phyloP scores from a whole-genome alignment of 2,329 filamentous ascomycete species.

The Tolypocladium capitatum region DNA sequence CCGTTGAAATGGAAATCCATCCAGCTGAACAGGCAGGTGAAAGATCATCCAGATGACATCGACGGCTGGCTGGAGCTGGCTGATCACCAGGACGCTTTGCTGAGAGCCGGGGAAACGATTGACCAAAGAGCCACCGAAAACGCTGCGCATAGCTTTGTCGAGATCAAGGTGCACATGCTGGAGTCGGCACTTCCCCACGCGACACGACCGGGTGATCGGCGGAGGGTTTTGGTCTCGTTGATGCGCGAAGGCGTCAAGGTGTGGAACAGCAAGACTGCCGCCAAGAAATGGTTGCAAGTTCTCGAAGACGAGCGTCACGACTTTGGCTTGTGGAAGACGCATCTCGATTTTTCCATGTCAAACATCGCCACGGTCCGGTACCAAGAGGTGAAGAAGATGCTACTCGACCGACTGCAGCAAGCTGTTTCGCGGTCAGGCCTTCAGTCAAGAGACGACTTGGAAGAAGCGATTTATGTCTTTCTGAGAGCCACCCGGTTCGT shows the following conservation, averaged over 20 bases:
- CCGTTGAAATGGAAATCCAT: constrained; percentile 42
- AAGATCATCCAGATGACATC: constrained; percentile 52
- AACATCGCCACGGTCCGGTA: constrained; percentile 54
- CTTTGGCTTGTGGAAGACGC: constrained; percentile 58
- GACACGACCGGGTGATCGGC: constrained; percentile 29
- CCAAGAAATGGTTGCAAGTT: constrained; percentile 51
- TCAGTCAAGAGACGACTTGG: constrained; percentile 4
- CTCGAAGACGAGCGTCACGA: constrained; percentile 12
- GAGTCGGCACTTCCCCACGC: constrained; percentile 59
- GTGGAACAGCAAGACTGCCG: constrained; percentile 53
- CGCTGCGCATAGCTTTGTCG: constrained; percentile 56
- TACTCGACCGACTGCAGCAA: constrained; percentile 34
- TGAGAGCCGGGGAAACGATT: constrained; percentile 34
- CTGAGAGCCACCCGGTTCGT: constrained; percentile 63
- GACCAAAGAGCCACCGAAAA: constrained; percentile 37
- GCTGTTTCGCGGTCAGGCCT: constrained; percentile 3
- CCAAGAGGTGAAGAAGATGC: constrained; percentile 48
- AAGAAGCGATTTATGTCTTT: constrained; percentile 50
- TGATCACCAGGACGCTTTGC: constrained; percentile 58
- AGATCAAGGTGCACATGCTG: constrained; percentile 69
- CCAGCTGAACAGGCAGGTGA: constrained; percentile 49
- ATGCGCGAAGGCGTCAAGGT: constrained; percentile 62
- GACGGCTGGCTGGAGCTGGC: constrained; percentile 69
- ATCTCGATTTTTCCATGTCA: constrained; percentile 61
- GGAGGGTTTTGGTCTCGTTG: constrained; percentile 51